Percentiles rank a stretch among this genome's conserved stretches.
Evolutionary conservation across 2,329 filamentous ascomycete species (phyloP).

Genomic region (Saccharata proteae): DNA sequence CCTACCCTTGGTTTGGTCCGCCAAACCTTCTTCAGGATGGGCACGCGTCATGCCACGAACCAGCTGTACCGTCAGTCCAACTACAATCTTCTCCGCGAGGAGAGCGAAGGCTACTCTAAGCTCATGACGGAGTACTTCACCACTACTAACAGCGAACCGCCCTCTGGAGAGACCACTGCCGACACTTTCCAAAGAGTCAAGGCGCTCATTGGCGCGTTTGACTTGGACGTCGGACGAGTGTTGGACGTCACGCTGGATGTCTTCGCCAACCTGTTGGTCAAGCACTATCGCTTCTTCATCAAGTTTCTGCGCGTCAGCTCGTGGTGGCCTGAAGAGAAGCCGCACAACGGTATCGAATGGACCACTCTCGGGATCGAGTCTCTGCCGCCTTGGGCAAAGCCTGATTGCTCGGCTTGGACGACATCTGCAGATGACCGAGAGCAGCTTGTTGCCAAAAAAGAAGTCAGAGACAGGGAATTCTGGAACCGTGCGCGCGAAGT

Average conservation of each 20-base stretch:
- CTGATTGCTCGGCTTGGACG: constrained; percentile 51
- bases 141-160: constrained; percentile 61
- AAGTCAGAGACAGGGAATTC: constrained; percentile 60
- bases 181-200: constrained; percentile 87
- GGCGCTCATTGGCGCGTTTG: constrained; percentile 90
- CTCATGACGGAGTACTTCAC: constrained; percentile 92
- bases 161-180: constrained; percentile 63
- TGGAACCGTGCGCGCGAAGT: constrained; percentile 68
- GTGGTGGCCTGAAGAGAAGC: constrained; percentile 77
- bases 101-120: constrained; percentile 94
- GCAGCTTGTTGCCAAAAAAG: constrained; percentile 43
- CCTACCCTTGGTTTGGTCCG: constrained; percentile 69
- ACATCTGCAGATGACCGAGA: constrained; percentile 58
- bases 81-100: constrained; percentile 89
- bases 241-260: constrained; percentile 92
- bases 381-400: constrained; percentile 77
- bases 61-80: constrained; percentile 90
- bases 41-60: constrained; percentile 84
- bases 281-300: constrained; percentile 87
- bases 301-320: constrained; percentile 85
- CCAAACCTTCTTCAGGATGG: constrained; percentile 70
- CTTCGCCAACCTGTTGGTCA: constrained; percentile 84
- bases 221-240: constrained; percentile 88
- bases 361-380: constrained; percentile 45
- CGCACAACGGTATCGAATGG: constrained; percentile 37